A percentile compares a stretch with the other conserved stretches of the same genome.
Conservation (phyloP, 2,329 filamentous ascomycete species). For the Pseudocercospora vitis region DNA sequence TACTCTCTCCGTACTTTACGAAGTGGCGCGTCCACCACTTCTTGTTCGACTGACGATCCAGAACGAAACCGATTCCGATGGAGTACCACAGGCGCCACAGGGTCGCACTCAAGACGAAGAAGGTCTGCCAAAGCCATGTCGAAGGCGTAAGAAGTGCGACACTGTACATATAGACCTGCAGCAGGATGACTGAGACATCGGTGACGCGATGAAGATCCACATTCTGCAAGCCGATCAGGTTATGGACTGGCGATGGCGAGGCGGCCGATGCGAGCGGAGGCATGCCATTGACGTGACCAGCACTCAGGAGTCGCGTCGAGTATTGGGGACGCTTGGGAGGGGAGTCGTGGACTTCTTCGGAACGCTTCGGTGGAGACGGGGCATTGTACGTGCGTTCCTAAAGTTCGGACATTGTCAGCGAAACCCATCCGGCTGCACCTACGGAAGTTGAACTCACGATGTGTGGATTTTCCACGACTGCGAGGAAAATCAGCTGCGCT, state of each 20-base stretch:
- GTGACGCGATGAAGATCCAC: constrained; percentile 85
- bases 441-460: constrained; percentile 51
- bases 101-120: constrained; percentile 79
- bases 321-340: constrained; percentile 40
- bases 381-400: constrained; percentile 90
- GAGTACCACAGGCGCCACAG: constrained; percentile 91
- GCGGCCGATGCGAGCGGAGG: constrained; percentile 45
- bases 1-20: constrained; percentile 89
- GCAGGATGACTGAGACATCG: constrained; percentile 75
- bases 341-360: constrained; percentile 53
- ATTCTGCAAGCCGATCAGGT: constrained; percentile 78
- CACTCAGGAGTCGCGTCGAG: constrained; percentile 41
- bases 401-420: constrained; percentile 2
- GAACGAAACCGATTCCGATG: constrained; percentile 78
- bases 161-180: constrained; percentile 72
- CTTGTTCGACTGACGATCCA: constrained; percentile 80
- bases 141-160: constrained; percentile 75
- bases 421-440: not conserved
- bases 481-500: constrained; percentile 89
- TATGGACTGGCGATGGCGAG: constrained; percentile 71
- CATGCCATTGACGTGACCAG: constrained; percentile 41
- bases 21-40: constrained; percentile 98
- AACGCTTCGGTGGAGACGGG: constrained; percentile 60
- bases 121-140: constrained; percentile 69
- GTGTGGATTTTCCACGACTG: constrained; percentile 91